A percentile compares a stretch with the other conserved stretches of the same genome.
Evolutionary conservation across 2,329 filamentous ascomycete genomes (phyloP).

Genomic region (Colletotrichum cordylinicola): DNA sequence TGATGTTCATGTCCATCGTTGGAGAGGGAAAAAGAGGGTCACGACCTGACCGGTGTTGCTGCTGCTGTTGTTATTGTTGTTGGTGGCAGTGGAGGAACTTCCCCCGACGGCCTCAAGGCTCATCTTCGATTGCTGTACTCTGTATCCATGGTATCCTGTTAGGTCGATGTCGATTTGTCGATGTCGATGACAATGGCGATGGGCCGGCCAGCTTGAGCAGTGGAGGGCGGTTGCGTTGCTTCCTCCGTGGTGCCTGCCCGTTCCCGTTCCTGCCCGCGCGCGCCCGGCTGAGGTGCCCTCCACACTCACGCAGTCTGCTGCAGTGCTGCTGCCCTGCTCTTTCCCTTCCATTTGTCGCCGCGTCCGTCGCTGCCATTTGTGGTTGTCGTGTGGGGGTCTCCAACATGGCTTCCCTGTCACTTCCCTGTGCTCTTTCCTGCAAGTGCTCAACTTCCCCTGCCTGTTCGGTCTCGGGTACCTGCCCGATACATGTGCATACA

Average conservation of each 20-base stretch:
- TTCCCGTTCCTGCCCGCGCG: not conserved
- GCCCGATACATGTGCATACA: not conserved
- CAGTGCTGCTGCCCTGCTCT: not conserved
- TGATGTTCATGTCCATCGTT: not conserved
- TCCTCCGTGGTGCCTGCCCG: not conserved
- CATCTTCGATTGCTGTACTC: not conserved
- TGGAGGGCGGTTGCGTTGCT: not conserved
- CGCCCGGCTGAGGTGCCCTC: not conserved
- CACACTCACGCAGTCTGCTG: not conserved
- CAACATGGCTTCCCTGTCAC: constrained; percentile 5
- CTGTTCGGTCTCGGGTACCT: constrained; percentile 5
- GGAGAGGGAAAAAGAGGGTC: not conserved
- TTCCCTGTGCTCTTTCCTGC: constrained; percentile 2
- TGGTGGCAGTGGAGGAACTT: not conserved
- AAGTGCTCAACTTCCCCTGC: constrained; percentile 9
- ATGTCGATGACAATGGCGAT: not conserved
- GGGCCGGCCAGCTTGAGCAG: not conserved
- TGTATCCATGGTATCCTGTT: not conserved
- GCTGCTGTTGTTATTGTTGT: not conserved
- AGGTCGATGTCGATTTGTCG: not conserved
- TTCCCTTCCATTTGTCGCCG: not conserved
- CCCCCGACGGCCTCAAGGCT: not conserved
- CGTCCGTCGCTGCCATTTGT: constrained; percentile 4
- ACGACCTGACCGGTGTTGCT: not conserved
- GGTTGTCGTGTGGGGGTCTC: constrained; percentile 15